Evolutionary conservation across 441 rosid species (phyloP), one percentile per base, ranked within the genome.

Genomic region (Brassica hybrid): DNA sequence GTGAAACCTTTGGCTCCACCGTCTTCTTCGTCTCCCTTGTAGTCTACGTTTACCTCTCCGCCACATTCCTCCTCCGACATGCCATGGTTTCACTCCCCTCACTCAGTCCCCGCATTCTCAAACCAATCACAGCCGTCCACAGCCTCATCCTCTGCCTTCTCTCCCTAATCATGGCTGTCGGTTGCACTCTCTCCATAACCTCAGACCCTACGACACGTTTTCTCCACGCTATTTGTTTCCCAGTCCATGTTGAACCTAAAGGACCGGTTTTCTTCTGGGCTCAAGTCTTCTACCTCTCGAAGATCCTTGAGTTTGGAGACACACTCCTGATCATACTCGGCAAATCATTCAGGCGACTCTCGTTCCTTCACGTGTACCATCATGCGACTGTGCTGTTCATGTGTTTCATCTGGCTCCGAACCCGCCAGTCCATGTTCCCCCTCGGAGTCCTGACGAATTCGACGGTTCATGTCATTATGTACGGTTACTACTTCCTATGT

Each of bases 1-100:
- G 84, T 56, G 82, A 86, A 66, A 94, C 92, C 52, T 18, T 83
- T 1, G 98, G 87, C 81, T 90, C 98, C 78, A 73, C 94, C n/a
- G n/a, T n/a, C n/a, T n/a, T n/a, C n/a, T n/a, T n/a, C n/a, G n/a
- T n/a, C n/a, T n/a, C n/a, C n/a, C n/a, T n/a, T n/a, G n/a, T n/a
- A n/a, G n/a, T n/a, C n/a, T n/a, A n/a, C n/a, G n/a, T n/a, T n/a
- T n/a, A n/a, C n/a, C n/a, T n/a, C n/a, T n/a, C n/a, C n/a, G n/a
- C n/a, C n/a, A n/a, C n/a, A n/a, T n/a, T n/a, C n/a, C n/a, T n/a
- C n/a, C n/a, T n/a, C n/a, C n/a, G n/a, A n/a, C n/a, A n/a, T n/a
- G n/a, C n/a, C n/a, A n/a, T n/a, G n/a, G n/a, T n/a, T n/a, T n/a
- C n/a, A n/a, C n/a, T n/a, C n/a, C n/a, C n/a, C n/a, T n/a, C n/a